Conservation (phyloP, 2,329 filamentous ascomycete genomes). For the Hypomyces perniciosus region DNA sequence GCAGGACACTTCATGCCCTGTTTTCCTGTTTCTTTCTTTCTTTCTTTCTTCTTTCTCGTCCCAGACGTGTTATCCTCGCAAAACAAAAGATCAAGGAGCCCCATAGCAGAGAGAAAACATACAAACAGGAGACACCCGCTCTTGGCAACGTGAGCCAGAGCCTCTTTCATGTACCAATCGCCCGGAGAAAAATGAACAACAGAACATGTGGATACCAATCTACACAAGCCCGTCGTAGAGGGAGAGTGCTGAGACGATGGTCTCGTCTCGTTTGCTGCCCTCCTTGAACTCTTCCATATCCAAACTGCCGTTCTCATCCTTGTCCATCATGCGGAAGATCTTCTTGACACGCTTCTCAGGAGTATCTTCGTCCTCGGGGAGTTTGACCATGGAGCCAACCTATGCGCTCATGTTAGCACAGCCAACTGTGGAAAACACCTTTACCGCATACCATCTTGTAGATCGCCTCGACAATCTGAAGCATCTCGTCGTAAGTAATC, state of each 20-base stretch:
- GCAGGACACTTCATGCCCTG: neutral
- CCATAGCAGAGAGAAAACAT: neutral
- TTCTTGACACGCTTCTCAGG: constrained; percentile 97
- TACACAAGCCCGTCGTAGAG: constrained; percentile 93
- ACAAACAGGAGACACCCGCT: neutral
- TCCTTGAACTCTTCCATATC: constrained; percentile 99
- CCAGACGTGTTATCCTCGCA: neutral
- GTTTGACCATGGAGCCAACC: constrained; percentile 98
- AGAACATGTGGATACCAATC: constrained; percentile 8
- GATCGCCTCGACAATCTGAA: constrained; percentile 96
- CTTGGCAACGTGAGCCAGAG: neutral
- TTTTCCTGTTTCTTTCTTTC: neutral
- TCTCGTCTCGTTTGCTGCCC: constrained; percentile 97
- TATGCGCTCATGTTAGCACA: constrained; percentile 29
- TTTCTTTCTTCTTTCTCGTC: neutral
- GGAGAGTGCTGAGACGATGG: constrained; percentile 93
- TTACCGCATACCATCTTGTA: constrained; percentile 83
- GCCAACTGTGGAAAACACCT: neutral
- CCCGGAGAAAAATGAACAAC: constrained; percentile 2
- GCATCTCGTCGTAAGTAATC: constrained; percentile 98
- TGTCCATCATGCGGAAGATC: constrained; percentile 99
- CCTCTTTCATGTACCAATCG: constrained; percentile 1
- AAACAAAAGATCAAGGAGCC: neutral
- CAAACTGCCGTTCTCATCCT: constrained; percentile 95
- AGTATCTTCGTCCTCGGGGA: constrained; percentile 97